Evolutionary conservation across 305 asterid species (phyloP).

Genomic region (Fraxinus sp.): DNA sequence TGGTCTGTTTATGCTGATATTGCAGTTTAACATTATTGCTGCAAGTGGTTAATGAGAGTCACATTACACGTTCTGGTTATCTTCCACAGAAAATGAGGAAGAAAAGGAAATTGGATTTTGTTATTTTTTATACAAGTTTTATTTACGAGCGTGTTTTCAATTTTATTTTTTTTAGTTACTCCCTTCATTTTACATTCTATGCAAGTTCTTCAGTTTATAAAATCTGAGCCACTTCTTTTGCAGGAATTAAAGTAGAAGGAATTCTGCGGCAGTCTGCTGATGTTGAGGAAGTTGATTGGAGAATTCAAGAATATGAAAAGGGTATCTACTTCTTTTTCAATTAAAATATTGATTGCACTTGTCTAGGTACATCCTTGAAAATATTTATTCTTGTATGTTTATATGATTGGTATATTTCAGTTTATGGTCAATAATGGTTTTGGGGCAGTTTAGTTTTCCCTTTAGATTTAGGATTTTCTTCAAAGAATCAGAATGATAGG

Average conservation of each 20-base stretch:
- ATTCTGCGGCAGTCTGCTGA: constrained; percentile 93
- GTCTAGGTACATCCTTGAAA: not conserved
- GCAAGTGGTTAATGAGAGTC: constrained; percentile 12
- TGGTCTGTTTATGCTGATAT: constrained; percentile 6
- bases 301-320: constrained; percentile 93
- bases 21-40: not conserved
- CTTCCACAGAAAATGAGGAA: constrained; percentile 1
- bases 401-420: not conserved
- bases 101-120: not conserved
- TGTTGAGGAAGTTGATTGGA: constrained; percentile 87
- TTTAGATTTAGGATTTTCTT: constrained; percentile 3
- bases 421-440: constrained; percentile 8
- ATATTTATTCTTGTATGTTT: constrained; percentile 6
- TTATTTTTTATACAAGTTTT: not conserved
- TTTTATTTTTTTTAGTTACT: not conserved
- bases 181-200: not conserved
- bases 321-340: constrained; percentile 44
- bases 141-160: not conserved
- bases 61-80: not conserved
- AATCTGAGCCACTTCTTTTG: constrained; percentile 20
- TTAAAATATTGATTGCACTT: not conserved
- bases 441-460: not conserved
- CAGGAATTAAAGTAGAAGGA: constrained; percentile 91
- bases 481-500: not conserved
- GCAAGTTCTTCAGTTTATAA: constrained; percentile 17